Conservation (phyloP, 176 grass and related monocot species). For the Carex littledalei region DNA sequence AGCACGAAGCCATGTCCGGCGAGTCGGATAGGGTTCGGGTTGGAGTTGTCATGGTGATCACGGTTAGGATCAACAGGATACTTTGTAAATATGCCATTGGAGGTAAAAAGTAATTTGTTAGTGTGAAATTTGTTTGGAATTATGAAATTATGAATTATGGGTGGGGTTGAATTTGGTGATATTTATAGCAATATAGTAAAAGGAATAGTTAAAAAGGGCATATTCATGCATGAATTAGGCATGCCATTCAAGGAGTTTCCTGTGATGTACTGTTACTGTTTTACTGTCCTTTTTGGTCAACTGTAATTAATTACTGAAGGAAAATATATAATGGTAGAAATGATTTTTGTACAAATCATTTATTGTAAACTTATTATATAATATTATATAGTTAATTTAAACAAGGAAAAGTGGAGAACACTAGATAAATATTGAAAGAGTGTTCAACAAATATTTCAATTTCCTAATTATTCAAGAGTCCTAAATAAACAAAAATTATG, state of each 20-base stretch:
- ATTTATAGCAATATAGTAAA: neutral
- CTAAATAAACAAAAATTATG: no score
- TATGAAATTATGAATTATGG: neutral
- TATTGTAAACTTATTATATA: neutral
- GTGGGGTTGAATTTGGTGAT: neutral
- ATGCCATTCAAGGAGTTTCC: neutral
- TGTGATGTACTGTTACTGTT: constrained; percentile 9
- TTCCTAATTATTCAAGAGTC: neutral
- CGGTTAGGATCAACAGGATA: neutral
- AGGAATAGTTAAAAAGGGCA: no score
- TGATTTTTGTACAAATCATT: neutral
- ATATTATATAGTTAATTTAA: neutral
- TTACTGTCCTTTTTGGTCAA: constrained; percentile 10
- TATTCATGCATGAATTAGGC: constrained; percentile 7
- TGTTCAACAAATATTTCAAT: neutral
- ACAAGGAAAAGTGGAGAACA: neutral
- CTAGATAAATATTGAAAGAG: neutral
- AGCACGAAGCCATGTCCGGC: constrained; percentile 28
- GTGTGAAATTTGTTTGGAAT: neutral
- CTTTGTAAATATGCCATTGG: constrained; percentile 10
- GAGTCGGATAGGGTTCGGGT: neutral
- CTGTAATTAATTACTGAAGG: neutral
- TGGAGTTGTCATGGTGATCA: neutral
- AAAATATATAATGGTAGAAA: neutral
- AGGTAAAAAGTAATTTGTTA: neutral